These are phyloP conservation scores for Trichoderma cornu-damae DNA, from an alignment of 2,329 filamentous ascomycete species.

Conservation along the genomic window DNA sequence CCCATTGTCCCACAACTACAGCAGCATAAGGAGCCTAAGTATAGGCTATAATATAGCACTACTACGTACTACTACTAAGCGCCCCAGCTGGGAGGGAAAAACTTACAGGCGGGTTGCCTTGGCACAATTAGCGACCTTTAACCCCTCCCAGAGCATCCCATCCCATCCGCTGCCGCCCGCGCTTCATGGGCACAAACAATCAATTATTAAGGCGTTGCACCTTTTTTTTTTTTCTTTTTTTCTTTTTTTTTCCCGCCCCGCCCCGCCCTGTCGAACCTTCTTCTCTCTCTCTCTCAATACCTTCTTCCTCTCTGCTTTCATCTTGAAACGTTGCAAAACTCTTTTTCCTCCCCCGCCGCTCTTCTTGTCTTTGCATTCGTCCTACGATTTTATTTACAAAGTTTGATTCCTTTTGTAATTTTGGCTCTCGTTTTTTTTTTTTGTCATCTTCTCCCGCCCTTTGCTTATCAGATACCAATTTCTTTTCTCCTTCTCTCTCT, in stretches of 20 bases:
- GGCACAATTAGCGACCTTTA: constrained; percentile 11
- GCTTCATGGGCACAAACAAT: too few relatives aligned
- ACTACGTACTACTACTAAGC: too few relatives aligned
- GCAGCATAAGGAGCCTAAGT: too few relatives aligned
- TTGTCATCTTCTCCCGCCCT: not conserved
- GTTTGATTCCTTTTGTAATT: not conserved
- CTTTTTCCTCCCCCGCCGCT: not conserved
- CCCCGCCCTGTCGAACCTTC: constrained; percentile 8
- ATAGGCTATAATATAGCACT: too few relatives aligned
- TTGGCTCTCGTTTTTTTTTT: not conserved
- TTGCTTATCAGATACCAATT: not conserved
- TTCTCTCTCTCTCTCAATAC: not conserved
- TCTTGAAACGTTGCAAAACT: constrained; percentile 1
- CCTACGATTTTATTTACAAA: constrained; percentile 4
- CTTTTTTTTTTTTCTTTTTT: too few relatives aligned
- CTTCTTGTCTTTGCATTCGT: constrained; percentile 6
- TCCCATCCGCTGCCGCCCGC: not conserved
- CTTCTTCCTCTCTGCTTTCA: not conserved
- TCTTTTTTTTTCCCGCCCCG: not conserved
- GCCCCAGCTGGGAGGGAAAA: too few relatives aligned
- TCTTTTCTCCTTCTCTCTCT: not conserved
- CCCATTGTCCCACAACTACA: constrained; percentile 2
- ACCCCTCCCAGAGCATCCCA: not conserved
- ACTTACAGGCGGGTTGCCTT: constrained; percentile 8
- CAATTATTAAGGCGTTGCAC: too few relatives aligned